Percentiles rank a stretch among this genome's conserved stretches.
phyloP scores from a whole-genome alignment of 73 alveolate species.

The Paramecium tetraurelia region DNA sequence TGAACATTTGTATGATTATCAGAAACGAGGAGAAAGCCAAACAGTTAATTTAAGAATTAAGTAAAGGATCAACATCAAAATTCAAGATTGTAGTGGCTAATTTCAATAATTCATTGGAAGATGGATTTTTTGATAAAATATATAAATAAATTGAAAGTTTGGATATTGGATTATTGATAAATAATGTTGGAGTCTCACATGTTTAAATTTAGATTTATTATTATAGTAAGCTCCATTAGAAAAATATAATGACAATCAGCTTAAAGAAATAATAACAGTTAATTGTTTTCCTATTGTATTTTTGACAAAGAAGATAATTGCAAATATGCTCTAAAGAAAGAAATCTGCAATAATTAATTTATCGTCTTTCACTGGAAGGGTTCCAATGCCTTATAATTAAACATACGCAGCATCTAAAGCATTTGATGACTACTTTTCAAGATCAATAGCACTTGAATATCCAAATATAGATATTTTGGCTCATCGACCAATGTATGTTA shows the following conservation, averaged over 20 bases:
- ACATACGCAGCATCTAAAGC: constrained; percentile 59
- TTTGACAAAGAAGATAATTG: not conserved
- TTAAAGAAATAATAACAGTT: constrained; percentile 5
- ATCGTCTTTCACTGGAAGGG: constrained; percentile 52
- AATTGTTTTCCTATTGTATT: constrained; percentile 27
- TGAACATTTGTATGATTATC: constrained; percentile 67
- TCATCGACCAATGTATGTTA: constrained; percentile 23
- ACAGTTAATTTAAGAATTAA: not conserved
- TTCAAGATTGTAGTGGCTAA: not conserved
- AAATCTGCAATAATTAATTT: constrained; percentile 50
- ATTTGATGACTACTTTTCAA: constrained; percentile 44
- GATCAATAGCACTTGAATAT: constrained; percentile 39
- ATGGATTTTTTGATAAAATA: constrained; percentile 26
- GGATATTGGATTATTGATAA: constrained; percentile 8
- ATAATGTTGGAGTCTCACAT: constrained; percentile 46
- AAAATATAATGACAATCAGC: not conserved
- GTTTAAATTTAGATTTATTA: not conserved
- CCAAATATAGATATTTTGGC: not conserved
- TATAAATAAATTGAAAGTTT: not conserved
- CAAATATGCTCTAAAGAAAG: constrained; percentile 14
- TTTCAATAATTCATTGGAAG: not conserved
- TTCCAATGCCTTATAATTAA: constrained; percentile 41
- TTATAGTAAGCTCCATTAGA: constrained; percentile 20
- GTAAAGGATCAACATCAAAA: constrained; percentile 19
- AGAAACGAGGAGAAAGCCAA: constrained; percentile 61